phyloP scores from a whole-genome alignment of 2,329 filamentous ascomycete genomes.

The Curvularia sp. region DNA sequence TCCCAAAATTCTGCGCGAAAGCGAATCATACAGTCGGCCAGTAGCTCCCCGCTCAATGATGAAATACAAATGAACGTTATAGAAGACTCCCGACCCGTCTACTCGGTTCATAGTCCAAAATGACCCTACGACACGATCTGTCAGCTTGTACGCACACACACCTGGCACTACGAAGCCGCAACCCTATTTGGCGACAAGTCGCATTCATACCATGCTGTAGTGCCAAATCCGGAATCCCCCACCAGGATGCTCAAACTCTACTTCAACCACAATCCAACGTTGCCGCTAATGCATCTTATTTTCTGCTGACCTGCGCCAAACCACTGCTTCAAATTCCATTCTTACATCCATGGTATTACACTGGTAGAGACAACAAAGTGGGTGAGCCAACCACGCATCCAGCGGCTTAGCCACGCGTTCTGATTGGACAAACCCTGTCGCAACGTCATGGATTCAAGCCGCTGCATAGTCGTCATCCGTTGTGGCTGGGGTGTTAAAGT shows the following conservation, averaged over 20 bases:
- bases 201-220: background rate
- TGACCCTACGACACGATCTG: background rate
- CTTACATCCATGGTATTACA: background rate
- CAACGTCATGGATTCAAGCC: constrained; percentile 15
- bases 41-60: background rate
- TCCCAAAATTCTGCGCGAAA: background rate
- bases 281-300: background rate
- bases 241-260: background rate
- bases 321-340: background rate
- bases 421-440: constrained; percentile 12
- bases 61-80: background rate
- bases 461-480: constrained; percentile 1
- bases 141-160: background rate
- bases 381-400: background rate
- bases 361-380: background rate
- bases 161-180: background rate
- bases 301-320: background rate
- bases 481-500: background rate
- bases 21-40: background rate
- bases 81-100: background rate
- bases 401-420: constrained; percentile 4
- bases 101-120: background rate
- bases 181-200: background rate
- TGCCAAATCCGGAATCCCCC: background rate
- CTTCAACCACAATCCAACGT: background rate